Base-by-base conservation (phyloP, 768 basidiomycete species). In the Saitozyma podzolica region DNA sequence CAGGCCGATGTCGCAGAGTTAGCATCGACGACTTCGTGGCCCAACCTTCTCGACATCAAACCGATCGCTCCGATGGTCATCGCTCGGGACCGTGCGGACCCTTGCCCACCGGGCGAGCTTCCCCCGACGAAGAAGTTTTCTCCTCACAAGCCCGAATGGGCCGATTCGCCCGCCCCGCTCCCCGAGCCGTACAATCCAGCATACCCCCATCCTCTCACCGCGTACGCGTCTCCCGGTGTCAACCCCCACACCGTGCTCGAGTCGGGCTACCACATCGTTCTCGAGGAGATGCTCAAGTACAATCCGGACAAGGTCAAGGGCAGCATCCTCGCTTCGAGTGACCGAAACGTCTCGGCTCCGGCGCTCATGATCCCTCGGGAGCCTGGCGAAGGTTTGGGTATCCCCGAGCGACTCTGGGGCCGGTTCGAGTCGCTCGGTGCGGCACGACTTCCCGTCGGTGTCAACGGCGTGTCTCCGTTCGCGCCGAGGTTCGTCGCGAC, bases 181-280 rank as follows among this genome's bases (percentile, higher is more conserved):
- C 74, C 74, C 19, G 20, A 66, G 40, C 66, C 74, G 13, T 76
- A 76, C 68, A 73, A 76, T 52, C 20, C 58, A 1, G 69, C 64
- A 16, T 76, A 70, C 53, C 74, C 74, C 3, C 74, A 76, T 64
- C 74, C 74, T 17, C 43, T 76, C 40, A 68, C 72, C 8, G 63
- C 68, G 9, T 76, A 76, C 55, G 74, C 74, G 7, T 76, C 74
- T 0, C 72, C 64, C 9, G 69, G 69, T 8, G 67, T 71, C 54
- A 76, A 76, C 45, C 68, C 68, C 29, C 45, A 54, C 10, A 53
- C 65, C 4, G 55, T 68, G 52, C 39, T 40, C 11, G 43, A n/a
- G 11, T 64, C 62, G 43, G 67, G 69, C 0, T 76, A 71, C 48
- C 61, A 58, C 48, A n/a, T 53, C 16, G 48, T 54, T 3, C 65